A percentile compares a stretch with the other conserved stretches of the same genome.
phyloP scores from a whole-genome alignment of 371 early-diverging fungal genomes.

The Apophysomyces elegans region DNA sequence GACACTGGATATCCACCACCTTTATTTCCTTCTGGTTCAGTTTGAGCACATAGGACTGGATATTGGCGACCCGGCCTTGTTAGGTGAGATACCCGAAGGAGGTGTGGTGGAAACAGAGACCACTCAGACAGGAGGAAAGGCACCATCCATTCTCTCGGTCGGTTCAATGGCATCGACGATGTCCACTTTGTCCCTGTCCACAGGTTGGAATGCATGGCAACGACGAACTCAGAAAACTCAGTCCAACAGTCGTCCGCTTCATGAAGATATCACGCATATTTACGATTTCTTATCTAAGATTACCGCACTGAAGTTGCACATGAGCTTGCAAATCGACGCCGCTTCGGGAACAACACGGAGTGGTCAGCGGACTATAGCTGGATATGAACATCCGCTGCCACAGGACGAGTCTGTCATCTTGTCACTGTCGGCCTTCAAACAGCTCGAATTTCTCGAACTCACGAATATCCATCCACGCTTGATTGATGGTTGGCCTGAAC shows the following conservation, averaged over 20 bases:
- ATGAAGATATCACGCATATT: constrained; percentile 62
- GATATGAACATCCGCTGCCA: constrained; percentile 46
- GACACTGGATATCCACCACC: constrained; percentile 61
- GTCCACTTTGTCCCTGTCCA: constrained; percentile 63
- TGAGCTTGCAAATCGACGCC: constrained; percentile 40
- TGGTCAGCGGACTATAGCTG: constrained; percentile 51
- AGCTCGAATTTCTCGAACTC: constrained; percentile 57
- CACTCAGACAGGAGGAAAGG: constrained; percentile 31
- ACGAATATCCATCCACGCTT: constrained; percentile 47
- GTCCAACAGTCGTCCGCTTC: constrained; percentile 29
- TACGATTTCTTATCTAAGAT: constrained; percentile 52
- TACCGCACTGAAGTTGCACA: constrained; percentile 56
- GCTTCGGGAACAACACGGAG: constrained; percentile 41
- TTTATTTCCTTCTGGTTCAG: constrained; percentile 63
- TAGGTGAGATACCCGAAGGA: constrained; percentile 31
- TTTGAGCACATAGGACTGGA: constrained; percentile 66
- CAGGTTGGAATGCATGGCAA: constrained; percentile 71
- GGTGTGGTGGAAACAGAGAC: constrained; percentile 44
- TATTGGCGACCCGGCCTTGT: constrained; percentile 44
- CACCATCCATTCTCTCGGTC: constrained; percentile 58
- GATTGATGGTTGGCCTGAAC: constrained; percentile 53
- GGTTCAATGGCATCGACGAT: constrained; percentile 58
- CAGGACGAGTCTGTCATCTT: constrained; percentile 46
- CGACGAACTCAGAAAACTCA: constrained; percentile 22
- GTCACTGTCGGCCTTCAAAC: constrained; percentile 43